Evolutionary conservation across 306 rosid species (phyloP).

Genomic region (Gastrolobium bilobum): DNA sequence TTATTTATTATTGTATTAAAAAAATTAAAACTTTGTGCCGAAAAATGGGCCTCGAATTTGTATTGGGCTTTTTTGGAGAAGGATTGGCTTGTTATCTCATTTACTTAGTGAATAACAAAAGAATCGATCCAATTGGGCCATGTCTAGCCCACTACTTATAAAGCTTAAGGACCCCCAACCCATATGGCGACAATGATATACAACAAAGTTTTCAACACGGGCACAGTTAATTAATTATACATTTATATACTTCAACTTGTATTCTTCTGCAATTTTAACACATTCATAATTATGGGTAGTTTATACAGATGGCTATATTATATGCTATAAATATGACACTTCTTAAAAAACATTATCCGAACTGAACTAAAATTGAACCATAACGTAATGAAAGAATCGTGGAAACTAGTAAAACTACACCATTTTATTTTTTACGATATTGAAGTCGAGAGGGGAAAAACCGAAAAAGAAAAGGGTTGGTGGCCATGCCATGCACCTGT

Average conservation of each 20-base stretch:
- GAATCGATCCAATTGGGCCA: not conserved
- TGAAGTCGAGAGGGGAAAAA: not conserved
- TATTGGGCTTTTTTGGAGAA: not conserved
- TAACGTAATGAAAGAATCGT: not conserved
- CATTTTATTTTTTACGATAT: not conserved
- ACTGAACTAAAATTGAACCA: not conserved
- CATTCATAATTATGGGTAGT: not conserved
- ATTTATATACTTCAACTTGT: not conserved
- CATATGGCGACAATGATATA: no score
- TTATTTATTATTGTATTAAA: not conserved
- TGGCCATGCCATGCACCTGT: not conserved
- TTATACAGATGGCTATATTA: not conserved
- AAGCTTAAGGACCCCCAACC: not conserved
- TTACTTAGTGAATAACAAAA: no score
- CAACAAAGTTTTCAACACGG: not conserved
- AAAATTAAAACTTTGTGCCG: constrained; percentile 14
- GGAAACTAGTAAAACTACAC: not conserved
- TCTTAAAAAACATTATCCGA: not conserved
- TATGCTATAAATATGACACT: not conserved
- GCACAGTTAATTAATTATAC: no score
- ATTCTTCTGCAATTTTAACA: not conserved
- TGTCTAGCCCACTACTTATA: no score
- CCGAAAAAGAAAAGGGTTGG: constrained; percentile 3
- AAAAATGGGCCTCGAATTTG: not conserved
- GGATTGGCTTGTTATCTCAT: not conserved